These are phyloP conservation scores for Neonectria coccinea DNA, from an alignment of 2,329 filamentous ascomycete genomes.

Conservation along the genomic window DNA sequence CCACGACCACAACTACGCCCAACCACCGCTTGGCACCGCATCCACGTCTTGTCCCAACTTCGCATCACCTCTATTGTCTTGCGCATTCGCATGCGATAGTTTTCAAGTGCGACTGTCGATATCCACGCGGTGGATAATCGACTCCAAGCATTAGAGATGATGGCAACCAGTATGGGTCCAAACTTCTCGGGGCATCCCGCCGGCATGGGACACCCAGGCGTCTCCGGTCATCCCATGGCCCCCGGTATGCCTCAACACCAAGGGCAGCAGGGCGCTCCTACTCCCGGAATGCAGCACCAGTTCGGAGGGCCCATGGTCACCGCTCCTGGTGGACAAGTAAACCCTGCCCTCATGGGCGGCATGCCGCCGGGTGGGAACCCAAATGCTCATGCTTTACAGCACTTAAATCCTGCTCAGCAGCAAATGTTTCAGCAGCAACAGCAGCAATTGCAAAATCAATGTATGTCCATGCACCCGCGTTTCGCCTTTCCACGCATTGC, in stretches of 20 bases:
- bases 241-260: constrained; percentile 75
- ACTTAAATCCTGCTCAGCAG: constrained; percentile 72
- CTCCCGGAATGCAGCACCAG: constrained; percentile 74
- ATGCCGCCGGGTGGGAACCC: constrained; percentile 77
- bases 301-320: constrained; percentile 77
- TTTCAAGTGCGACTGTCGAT: constrained; percentile 61
- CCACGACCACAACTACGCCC: constrained; percentile 29
- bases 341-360: constrained; percentile 79
- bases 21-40: constrained; percentile 35
- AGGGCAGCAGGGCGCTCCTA: constrained; percentile 76
- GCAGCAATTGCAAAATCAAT: constrained; percentile 51
- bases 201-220: constrained; percentile 78
- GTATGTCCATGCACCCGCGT: constrained; percentile 41
- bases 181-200: constrained; percentile 75
- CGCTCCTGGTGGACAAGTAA: constrained; percentile 77
- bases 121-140: constrained; percentile 71
- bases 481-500: neutral
- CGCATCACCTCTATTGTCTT: constrained; percentile 29
- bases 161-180: constrained; percentile 73
- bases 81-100: constrained; percentile 62
- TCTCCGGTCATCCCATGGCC: constrained; percentile 73
- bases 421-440: constrained; percentile 70
- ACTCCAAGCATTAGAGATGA: constrained; percentile 65
- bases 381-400: constrained; percentile 77
- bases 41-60: constrained; percentile 30